These are phyloP conservation scores for Sarocladium oryzae DNA, from an alignment of 2,329 filamentous ascomycete genomes.

Conservation along the genomic window DNA sequence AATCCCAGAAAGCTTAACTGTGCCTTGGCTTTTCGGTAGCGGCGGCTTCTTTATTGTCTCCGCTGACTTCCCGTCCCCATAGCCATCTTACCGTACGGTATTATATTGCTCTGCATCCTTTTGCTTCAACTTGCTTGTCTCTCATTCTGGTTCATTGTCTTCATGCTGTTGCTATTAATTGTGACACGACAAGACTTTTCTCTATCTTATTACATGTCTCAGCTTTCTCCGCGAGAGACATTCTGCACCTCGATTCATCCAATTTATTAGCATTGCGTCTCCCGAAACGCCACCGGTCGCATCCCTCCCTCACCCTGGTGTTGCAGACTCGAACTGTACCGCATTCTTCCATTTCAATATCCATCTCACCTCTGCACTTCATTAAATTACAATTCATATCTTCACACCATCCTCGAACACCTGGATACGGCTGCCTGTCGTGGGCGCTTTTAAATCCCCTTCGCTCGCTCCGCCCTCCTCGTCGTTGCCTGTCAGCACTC, in stretches of 20 bases:
- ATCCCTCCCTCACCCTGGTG: not conserved
- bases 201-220: no score
- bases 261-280: no score
- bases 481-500: not conserved
- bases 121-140: no score
- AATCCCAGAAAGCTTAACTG: conserved; percentile 5
- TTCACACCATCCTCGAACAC: no score
- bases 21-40: conserved; percentile 6
- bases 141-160: no score
- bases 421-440: no score
- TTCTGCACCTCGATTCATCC: no score
- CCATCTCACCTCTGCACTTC: not conserved
- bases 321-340: not conserved
- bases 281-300: not conserved
- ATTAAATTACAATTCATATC: no score
- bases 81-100: not conserved
- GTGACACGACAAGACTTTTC: no score
- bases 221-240: no score
- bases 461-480: not conserved
- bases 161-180: no score
- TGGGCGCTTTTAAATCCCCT: not conserved
- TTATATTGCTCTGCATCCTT: not conserved
- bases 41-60: not conserved
- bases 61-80: not conserved
- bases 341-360: not conserved